Evolutionary conservation across 805 yeast species (phyloP).

Genomic region (Ogataea parapolymorpha): DNA sequence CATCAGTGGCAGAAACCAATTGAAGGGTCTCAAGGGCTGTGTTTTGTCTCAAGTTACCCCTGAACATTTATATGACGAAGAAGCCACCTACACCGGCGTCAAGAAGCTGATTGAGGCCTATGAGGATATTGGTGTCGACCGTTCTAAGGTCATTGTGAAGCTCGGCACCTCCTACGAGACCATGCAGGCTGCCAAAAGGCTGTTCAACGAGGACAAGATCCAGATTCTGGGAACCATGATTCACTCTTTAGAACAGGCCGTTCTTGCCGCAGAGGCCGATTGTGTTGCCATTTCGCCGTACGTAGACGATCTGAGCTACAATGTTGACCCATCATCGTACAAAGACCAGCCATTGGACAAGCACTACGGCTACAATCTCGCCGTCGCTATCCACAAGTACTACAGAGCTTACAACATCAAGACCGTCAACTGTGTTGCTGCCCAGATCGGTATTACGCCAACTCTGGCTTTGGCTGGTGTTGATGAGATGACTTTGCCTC

Average conservation of each 20-base stretch:
- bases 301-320: constrained; percentile 30
- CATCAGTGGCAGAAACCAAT: constrained; percentile 24
- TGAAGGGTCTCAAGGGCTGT: constrained; percentile 20
- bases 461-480: constrained; percentile 32
- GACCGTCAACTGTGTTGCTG: constrained; percentile 34
- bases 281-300: constrained; percentile 36
- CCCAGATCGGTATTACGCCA: constrained; percentile 30
- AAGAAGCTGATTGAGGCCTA: constrained; percentile 29
- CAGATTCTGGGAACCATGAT: constrained; percentile 36
- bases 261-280: constrained; percentile 36
- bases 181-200: constrained; percentile 31
- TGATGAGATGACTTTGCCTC: constrained; percentile 35
- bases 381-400: constrained; percentile 33
- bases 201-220: constrained; percentile 25
- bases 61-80: constrained; percentile 24
- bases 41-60: constrained; percentile 33
- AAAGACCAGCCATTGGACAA: constrained; percentile 21
- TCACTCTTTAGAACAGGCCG: constrained; percentile 35
- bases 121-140: constrained; percentile 32
- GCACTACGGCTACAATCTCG: constrained; percentile 30
- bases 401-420: constrained; percentile 31
- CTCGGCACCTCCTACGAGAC: constrained; percentile 35
- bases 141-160: constrained; percentile 32
- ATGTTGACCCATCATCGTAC: constrained; percentile 27
- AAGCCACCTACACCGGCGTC: constrained; percentile 27